A percentile compares a stretch with the other conserved stretches of the same genome.
phyloP scores from a whole-genome alignment of 208 protist genomes.

The Lotmaria passim region DNA sequence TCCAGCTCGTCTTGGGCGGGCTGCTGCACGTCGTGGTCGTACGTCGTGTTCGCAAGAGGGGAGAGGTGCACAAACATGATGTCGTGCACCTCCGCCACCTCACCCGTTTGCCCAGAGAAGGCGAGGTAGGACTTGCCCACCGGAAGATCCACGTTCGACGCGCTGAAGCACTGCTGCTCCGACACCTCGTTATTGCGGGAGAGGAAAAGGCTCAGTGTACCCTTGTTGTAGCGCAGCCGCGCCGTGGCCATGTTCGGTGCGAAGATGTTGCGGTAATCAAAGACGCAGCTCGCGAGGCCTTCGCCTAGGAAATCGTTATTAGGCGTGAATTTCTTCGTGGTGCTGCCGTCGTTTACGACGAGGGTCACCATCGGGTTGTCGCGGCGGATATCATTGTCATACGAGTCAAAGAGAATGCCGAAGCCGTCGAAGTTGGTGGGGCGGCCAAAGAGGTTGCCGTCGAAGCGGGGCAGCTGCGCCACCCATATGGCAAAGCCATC shows the following conservation, averaged over 20 bases:
- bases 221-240: slow-evolving; percentile 60
- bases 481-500: slow-evolving; percentile 90
- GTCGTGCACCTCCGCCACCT: slow-evolving; percentile 68
- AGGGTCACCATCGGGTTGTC: slow-evolving; percentile 86
- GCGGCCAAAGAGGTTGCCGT: slow-evolving; percentile 73
- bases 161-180: slow-evolving; percentile 56
- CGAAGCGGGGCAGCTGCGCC: slow-evolving; percentile 34
- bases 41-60: slow-evolving; percentile 46
- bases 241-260: slow-evolving; percentile 40
- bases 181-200: slow-evolving; percentile 46
- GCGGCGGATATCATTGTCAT: slow-evolving; percentile 83
- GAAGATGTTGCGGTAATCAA: slow-evolving; percentile 50
- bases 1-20: neutral
- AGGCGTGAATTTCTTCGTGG: slow-evolving; percentile 37
- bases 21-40: slow-evolving; percentile 70
- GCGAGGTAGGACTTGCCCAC: slow-evolving; percentile 59
- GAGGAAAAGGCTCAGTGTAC: slow-evolving; percentile 48
- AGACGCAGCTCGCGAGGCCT: slow-evolving; percentile 54
- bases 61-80: slow-evolving; percentile 76
- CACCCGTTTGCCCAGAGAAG: slow-evolving; percentile 73
- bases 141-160: slow-evolving; percentile 40
- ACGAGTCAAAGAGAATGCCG: slow-evolving; percentile 88
- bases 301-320: slow-evolving; percentile 68
- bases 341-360: slow-evolving; percentile 53
- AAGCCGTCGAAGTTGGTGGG: slow-evolving; percentile 72